Base-by-base conservation (phyloP, 768 basidiomycete genomes). In the Lanmaoa pseudosensibilis region DNA sequence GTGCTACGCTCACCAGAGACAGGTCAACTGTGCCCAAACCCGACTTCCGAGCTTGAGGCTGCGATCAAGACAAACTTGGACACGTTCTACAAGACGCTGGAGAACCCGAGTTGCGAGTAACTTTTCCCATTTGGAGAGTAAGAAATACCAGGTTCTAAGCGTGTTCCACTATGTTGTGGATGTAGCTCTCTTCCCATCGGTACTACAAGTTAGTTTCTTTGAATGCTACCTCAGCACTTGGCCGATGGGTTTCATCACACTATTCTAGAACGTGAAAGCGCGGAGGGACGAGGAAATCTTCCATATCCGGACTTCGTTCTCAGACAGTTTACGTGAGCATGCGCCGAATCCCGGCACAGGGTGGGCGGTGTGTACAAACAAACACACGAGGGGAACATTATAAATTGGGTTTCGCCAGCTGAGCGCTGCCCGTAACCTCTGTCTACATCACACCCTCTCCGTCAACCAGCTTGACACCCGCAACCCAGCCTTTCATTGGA, bases 21-120 rank as follows among this genome's bases (percentile, higher is more conserved):
- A 65, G 49, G 19, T 50, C 37, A 65, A 66, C n/a, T 66, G 58
- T 67, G 69, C 52, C 67, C 67, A 4, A 32, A 69, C 13, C 66
- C 67, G 21, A 57, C 55, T 2, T 5, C 58, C 6, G 58, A 67
- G 3, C 67, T 67, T 25, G 36, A 49, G 46, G 11, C 49, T 1
- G 67, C 67, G 40, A 69, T 69, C 57, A 66, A 57, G 45, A 55
- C 46, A 34, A 70, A 61, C 25, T 15, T 69, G 45, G 40, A 41
- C 34, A 62, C 60, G 10, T 57, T 67, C 8, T 61, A 62, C 45
- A 3, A 58, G 39, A 19, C 45, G 11, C 18, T 67, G 33, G 8
- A 21, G 18, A 37, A 68, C 3, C 36, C 60, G 6, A 45, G 4
- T 7, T 67, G 66, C 44, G 10, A 51, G 23, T 56, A 65, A 18